A percentile compares a stretch with the other conserved stretches of the same genome.
phyloP scores from a whole-genome alignment of 2,329 filamentous ascomycete genomes.

The Colletotrichum plurivorum region DNA sequence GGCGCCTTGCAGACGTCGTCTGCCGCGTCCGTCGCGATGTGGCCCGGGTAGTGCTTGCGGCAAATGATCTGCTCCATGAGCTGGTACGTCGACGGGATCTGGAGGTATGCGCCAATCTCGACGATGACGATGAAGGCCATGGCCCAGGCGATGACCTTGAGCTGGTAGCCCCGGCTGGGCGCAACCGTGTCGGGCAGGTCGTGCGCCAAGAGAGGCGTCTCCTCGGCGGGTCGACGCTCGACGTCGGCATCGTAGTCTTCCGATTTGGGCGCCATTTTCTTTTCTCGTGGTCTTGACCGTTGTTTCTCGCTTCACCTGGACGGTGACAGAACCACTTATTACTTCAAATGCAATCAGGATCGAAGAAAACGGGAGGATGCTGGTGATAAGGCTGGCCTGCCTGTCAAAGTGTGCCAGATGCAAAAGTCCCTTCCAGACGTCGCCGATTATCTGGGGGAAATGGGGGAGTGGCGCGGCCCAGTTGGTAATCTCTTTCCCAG shows the following conservation, averaged over 20 bases:
- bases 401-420: not conserved
- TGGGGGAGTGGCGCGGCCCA: not conserved
- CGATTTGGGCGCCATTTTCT: conserved; percentile 14
- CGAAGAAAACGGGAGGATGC: not conserved
- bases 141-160: conserved; percentile 50
- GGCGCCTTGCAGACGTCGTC: conserved; percentile 65
- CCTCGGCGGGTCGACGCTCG: conserved; percentile 28
- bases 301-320: not conserved
- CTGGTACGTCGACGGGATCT: conserved; percentile 60
- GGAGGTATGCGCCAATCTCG: conserved; percentile 56
- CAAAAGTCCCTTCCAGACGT: not conserved
- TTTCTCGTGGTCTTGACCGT: not conserved
- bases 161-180: conserved; percentile 46
- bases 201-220: conserved; percentile 39
- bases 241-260: conserved; percentile 11
- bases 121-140: conserved; percentile 58
- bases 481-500: not conserved
- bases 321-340: not conserved
- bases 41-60: conserved; percentile 60
- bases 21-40: conserved; percentile 48
- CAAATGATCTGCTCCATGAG: conserved; percentile 70
- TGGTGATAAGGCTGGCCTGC: not conserved
- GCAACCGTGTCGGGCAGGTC: conserved; percentile 39
- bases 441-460: not conserved
- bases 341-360: not conserved